These are phyloP conservation scores for Colletotrichum falcatum DNA, from an alignment of 2,329 filamentous ascomycete species.

Conservation along the genomic window DNA sequence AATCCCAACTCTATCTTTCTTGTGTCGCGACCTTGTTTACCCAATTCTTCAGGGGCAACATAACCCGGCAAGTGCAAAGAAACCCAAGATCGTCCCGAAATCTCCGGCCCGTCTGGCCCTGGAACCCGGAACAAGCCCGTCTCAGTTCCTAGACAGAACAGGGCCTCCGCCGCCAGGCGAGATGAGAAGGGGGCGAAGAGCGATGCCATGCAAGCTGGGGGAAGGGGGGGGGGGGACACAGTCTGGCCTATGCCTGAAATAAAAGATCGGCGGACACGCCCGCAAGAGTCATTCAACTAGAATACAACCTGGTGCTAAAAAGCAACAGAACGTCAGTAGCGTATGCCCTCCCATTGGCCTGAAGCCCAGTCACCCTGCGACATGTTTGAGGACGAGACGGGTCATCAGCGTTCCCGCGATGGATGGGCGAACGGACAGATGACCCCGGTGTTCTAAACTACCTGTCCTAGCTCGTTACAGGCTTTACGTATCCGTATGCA, in stretches of 20 bases:
- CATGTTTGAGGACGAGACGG: constrained; percentile 24
- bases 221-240: no score
- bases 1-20: constrained; percentile 16
- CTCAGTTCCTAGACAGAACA: not conserved
- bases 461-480: no score
- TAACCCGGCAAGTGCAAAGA: not conserved
- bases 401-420: not conserved
- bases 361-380: constrained; percentile 20
- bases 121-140: not conserved
- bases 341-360: not conserved
- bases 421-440: not conserved
- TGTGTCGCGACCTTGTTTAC: not conserved
- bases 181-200: not conserved
- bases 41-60: not conserved
- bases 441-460: no score
- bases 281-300: not conserved
- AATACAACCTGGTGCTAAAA: not conserved
- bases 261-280: not conserved
- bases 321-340: not conserved
- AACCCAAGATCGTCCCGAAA: constrained; percentile 9
- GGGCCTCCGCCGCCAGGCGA: not conserved
- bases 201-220: not conserved
- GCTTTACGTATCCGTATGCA: no score
- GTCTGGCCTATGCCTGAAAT: not conserved
- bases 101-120: not conserved